Evolutionary conservation across 768 basidiomycete genomes (phyloP), one percentile per base, ranked within the genome.

Genomic region (Tricholomella constricta): DNA sequence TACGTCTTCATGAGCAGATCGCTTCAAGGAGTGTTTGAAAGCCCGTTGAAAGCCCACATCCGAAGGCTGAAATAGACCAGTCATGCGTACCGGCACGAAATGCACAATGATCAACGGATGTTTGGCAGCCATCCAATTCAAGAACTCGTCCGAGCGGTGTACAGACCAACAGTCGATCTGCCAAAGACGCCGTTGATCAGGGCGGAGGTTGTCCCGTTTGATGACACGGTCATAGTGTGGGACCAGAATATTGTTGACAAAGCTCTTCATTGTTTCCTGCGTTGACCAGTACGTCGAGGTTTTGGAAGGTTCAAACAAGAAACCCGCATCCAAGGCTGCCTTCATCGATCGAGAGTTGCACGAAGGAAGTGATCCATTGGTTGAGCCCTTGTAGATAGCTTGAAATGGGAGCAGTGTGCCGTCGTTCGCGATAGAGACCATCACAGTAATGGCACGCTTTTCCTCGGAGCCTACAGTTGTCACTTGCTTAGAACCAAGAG

Each of bases 391-490:
- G 46, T 64, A 75, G 19, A 78, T 68, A 0, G 67, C 63, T 51
- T 78, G 77, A 35, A 75, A 62, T 7, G 72, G 74, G 3, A 78
- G 62, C 10, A 71, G 35, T 0, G 45, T 50, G 1, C 77, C 74
- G 40, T 57, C 51, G 7, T 37, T 55, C 0, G 74, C 64, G 10
- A 74, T 54, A 0, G 64, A 65, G 8, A 69, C 64, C 9, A 74
- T 40, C 1, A 77, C 17, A 0, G 76, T 78, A 45, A 76, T 71
- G n/a, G 77, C 77, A 1, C 68, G 61, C 56, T 78, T 78, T 51
- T 78, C 75, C 1, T 76, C 74, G 8, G 50, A 32, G 1, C 77
- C 75, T 4, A 67, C 45, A 2, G 64, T 51, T 1, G 59, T 41
- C 3, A 78, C 71, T 49, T 78, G 77, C 50, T 71, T 69, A 0